phyloP scores from a whole-genome alignment of 2,329 filamentous ascomycete species.

The Aspergillus proliferans region DNA sequence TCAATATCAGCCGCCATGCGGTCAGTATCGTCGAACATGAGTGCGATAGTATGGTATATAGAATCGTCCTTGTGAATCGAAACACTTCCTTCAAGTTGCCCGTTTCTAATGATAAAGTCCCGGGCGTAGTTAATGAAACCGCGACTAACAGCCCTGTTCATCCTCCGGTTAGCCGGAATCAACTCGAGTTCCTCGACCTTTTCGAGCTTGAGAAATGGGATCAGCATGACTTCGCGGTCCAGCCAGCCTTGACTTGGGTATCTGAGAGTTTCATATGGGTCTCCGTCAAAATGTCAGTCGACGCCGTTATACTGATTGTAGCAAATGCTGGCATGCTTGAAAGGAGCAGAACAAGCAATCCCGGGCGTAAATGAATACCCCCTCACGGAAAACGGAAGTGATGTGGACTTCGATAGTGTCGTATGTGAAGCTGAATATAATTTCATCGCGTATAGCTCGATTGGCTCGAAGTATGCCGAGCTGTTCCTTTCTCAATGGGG shows the following conservation, averaged over 20 bases:
- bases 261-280: background rate
- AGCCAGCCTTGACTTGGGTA: background rate
- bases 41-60: background rate
- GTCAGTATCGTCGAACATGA: background rate
- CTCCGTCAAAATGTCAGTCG: background rate
- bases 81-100: background rate
- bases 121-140: background rate
- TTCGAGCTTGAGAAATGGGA: background rate
- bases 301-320: background rate
- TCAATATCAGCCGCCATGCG: background rate
- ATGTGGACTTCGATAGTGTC: background rate
- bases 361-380: background rate
- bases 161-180: background rate
- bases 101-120: background rate
- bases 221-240: background rate
- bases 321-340: background rate
- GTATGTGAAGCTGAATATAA: background rate
- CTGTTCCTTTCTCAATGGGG: background rate
- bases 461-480: background rate
- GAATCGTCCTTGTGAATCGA: background rate
- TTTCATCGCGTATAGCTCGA: background rate
- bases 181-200: background rate
- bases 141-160: background rate
- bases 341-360: background rate
- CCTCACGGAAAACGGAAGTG: background rate